phyloP scores from a whole-genome alignment of 1,284 basidiomycete species.

The Moniliella sp. region DNA sequence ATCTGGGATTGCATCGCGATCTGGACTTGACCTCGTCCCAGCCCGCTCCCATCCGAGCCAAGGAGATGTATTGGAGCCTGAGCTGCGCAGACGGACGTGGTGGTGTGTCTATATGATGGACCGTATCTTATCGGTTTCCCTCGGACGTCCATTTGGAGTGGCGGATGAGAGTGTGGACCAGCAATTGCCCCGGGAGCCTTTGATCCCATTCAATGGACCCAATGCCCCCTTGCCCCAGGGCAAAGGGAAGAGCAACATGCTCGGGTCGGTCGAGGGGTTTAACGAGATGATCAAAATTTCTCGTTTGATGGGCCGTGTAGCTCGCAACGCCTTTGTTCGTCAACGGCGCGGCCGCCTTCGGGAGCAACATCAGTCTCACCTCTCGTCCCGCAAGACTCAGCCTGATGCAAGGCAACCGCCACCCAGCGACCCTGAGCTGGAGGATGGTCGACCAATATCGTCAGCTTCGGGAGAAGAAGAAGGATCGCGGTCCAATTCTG shows the following conservation, averaged over 20 bases:
- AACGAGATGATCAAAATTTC: neutral
- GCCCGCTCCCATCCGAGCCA: neutral
- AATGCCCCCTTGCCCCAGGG: conserved; percentile 1
- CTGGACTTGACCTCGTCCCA: no score
- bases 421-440: neutral
- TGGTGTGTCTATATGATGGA: conserved; percentile 5
- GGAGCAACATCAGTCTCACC: neutral
- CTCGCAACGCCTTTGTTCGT: neutral
- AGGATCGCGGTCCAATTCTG: no score
- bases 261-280: neutral
- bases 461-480: no score
- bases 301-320: neutral
- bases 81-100: conserved; percentile 2
- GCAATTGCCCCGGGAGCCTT: neutral
- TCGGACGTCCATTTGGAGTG: conserved; percentile 3
- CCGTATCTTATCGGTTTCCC: conserved; percentile 1
- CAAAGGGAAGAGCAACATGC: no score
- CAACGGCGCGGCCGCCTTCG: conserved; percentile 1
- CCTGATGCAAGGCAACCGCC: neutral
- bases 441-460: neutral
- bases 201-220: neutral
- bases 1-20: conserved; percentile 3
- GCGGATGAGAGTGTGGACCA: conserved; percentile 3
- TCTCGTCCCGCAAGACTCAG: neutral
- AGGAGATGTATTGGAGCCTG: neutral